These are phyloP conservation scores for Plasmodium gonderi DNA, from an alignment of 169 alveolate genomes.

Conservation along the genomic window DNA sequence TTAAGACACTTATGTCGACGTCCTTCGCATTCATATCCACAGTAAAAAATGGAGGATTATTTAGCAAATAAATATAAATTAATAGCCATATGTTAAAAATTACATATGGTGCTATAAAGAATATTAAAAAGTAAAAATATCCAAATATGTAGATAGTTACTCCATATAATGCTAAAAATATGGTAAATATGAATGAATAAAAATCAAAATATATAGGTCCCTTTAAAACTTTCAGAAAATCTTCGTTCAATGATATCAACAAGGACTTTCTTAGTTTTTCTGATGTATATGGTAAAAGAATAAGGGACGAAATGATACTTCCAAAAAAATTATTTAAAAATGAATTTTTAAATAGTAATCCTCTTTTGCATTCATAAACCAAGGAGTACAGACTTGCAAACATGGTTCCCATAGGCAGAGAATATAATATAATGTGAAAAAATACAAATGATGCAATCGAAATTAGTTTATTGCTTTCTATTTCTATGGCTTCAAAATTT, in stretches of 20 bases:
- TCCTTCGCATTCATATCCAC: constrained; percentile 51
- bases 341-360: constrained; percentile 30
- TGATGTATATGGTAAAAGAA: constrained; percentile 54
- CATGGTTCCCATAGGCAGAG: constrained; percentile 75
- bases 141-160: constrained; percentile 30
- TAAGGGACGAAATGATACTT: constrained; percentile 59
- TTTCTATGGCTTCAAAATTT: constrained; percentile 11
- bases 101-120: constrained; percentile 56
- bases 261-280: constrained; percentile 55
- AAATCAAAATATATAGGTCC: constrained; percentile 72
- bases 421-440: constrained; percentile 65
- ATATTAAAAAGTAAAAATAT: constrained; percentile 40
- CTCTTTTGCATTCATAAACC: constrained; percentile 67
- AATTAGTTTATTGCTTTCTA: neutral
- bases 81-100: constrained; percentile 65
- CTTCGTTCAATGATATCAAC: constrained; percentile 47
- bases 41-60: constrained; percentile 43
- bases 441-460: constrained; percentile 6
- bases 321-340: constrained; percentile 54
- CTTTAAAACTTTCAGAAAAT: constrained; percentile 55
- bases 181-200: constrained; percentile 38
- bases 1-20: constrained; percentile 65
- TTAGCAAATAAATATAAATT: constrained; percentile 49
- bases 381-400: constrained; percentile 63
- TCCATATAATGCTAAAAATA: constrained; percentile 47